A percentile compares a stretch with the other conserved stretches of the same genome.
These are phyloP conservation scores for Camellia lanceoleosa DNA, from an alignment of 148 eudicot species.

Conservation along the genomic window DNA sequence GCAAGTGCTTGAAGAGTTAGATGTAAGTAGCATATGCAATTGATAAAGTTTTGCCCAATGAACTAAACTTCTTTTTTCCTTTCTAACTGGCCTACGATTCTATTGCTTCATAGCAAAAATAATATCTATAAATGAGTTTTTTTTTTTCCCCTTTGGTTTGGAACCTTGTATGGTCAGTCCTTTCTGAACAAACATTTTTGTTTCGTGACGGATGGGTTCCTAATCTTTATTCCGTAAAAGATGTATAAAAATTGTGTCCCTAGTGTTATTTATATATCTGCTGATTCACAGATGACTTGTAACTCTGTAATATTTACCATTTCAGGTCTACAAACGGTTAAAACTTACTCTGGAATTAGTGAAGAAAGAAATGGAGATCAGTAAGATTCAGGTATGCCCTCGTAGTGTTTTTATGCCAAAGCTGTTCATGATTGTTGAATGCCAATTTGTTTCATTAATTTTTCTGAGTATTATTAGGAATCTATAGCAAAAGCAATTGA, in stretches of 20 bases:
- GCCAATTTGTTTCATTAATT: slow-evolving; percentile 1
- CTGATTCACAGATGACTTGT: slow-evolving; percentile 4
- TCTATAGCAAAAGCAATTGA: slow-evolving; percentile 97
- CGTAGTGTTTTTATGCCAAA: slow-evolving; percentile 1
- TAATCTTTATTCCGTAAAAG: background rate
- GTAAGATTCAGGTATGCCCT: slow-evolving; percentile 86
- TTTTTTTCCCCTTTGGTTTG: background rate
- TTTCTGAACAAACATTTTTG: background rate
- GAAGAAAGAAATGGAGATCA: slow-evolving; percentile 99
- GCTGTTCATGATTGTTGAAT: background rate
- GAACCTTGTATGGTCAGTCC: background rate
- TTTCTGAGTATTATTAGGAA: slow-evolving; percentile 48
- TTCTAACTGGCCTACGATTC: background rate
- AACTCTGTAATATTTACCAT: slow-evolving; percentile 17
- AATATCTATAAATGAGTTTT: background rate
- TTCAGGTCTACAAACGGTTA: slow-evolving; percentile 80
- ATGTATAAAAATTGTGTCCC: background rate
- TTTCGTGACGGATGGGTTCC: too few species aligned
- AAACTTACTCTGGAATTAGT: slow-evolving; percentile 79
- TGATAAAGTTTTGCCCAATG: background rate
- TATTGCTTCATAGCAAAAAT: background rate
- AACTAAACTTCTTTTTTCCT: background rate
- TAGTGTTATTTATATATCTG: background rate
- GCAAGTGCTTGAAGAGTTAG: slow-evolving; percentile 94
- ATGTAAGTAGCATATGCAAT: slow-evolving; percentile 54